Conservation (phyloP, 2,329 filamentous ascomycete genomes). For the Aspergillus novofumigatus region DNA sequence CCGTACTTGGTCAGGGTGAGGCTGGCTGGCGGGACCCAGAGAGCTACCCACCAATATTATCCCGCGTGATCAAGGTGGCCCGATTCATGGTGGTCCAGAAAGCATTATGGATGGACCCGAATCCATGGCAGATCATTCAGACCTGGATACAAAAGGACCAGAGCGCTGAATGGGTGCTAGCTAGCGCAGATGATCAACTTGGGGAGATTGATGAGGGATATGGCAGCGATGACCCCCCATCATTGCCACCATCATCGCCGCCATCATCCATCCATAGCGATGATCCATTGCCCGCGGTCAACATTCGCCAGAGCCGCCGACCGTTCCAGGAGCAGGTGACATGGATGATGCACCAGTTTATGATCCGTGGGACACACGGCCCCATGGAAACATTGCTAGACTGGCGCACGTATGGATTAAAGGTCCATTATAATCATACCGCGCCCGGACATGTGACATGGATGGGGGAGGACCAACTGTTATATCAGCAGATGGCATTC, state of each 20-base stretch:
- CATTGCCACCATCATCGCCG: neutral
- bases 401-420: constrained; percentile 2
- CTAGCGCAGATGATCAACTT: neutral
- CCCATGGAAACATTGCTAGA: no score
- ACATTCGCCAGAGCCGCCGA: neutral
- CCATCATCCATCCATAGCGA: neutral
- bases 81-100: neutral
- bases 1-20: neutral
- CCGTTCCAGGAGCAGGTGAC: neutral
- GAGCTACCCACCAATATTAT: no score
- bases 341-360: constrained; percentile 2
- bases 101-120: no score
- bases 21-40: no score
- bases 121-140: no score
- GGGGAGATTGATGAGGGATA: neutral
- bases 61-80: no score
- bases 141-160: neutral
- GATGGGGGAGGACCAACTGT: neutral
- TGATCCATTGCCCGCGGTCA: neutral
- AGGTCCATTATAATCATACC: constrained; percentile 6
- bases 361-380: neutral
- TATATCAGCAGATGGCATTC: constrained; percentile 4
- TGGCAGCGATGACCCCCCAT: neutral
- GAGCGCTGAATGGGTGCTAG: neutral
- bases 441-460: neutral